Evolutionary conservation across 768 basidiomycete genomes (phyloP).

Genomic region (Amanita exitialis): DNA sequence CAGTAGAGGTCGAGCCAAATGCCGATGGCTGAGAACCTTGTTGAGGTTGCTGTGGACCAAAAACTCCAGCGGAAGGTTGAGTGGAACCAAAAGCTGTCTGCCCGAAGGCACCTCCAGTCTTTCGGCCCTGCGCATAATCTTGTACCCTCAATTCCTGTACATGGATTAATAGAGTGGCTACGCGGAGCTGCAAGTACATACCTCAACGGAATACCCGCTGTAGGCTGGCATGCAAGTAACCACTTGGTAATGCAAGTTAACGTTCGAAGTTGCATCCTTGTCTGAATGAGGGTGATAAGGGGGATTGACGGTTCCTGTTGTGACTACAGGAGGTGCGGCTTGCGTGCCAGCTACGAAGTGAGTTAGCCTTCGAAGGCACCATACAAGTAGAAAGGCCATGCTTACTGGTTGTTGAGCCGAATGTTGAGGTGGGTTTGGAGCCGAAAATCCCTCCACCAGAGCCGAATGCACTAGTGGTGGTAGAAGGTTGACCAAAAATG

Average conservation of each 20-base stretch:
- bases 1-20: constrained; percentile 25
- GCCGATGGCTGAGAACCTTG: constrained; percentile 24
- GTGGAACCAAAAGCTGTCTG: constrained; percentile 38
- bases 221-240: constrained; percentile 78
- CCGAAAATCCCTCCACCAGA: constrained; percentile 25
- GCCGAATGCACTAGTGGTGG: constrained; percentile 36
- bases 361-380: not conserved
- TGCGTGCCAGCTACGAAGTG: constrained; percentile 9
- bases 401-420: constrained; percentile 22
- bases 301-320: constrained; percentile 63
- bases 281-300: constrained; percentile 49
- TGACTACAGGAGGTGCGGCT: constrained; percentile 35
- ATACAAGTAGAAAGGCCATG: not conserved
- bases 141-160: constrained; percentile 62
- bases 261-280: constrained; percentile 40
- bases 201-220: constrained; percentile 69
- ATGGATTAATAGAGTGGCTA: constrained; percentile 7
- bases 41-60: constrained; percentile 31
- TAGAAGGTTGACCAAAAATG: constrained; percentile 40
- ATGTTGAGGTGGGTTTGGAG: constrained; percentile 28
- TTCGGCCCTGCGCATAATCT: constrained; percentile 68
- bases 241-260: constrained; percentile 66
- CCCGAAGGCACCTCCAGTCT: constrained; percentile 59
- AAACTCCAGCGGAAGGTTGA: constrained; percentile 30
- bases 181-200: constrained; percentile 17